These are phyloP conservation scores for Phytophthora colocasiae DNA, from an alignment of 352 stramenopile genomes.

Conservation along the genomic window DNA sequence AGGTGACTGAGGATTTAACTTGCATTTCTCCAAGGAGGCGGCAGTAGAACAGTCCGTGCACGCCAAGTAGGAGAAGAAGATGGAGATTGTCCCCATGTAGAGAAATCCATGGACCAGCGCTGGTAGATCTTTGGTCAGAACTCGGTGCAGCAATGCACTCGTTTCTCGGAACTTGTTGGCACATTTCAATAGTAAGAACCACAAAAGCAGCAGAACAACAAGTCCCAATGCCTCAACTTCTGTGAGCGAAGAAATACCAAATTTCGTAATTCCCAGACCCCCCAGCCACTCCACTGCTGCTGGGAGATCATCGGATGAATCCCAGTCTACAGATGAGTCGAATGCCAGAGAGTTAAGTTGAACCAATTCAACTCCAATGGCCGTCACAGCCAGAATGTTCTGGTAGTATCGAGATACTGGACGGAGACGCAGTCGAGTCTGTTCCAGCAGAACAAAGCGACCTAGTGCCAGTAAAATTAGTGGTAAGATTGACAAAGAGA, in stretches of 20 bases:
- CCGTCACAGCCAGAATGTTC: constrained; percentile 50
- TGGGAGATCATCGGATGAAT: constrained; percentile 52
- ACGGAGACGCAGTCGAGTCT: constrained; percentile 54
- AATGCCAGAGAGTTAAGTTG: constrained; percentile 72
- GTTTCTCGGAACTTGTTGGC: constrained; percentile 76
- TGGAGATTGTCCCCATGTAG: constrained; percentile 69
- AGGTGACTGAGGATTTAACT: not conserved
- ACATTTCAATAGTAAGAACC: constrained; percentile 70
- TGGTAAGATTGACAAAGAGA: too few species aligned
- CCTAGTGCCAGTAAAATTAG: constrained; percentile 26
- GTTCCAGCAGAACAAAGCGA: constrained; percentile 62
- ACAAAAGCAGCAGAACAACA: constrained; percentile 36
- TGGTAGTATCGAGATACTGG: constrained; percentile 59
- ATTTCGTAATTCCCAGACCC: constrained; percentile 26
- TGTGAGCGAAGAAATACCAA: constrained; percentile 18
- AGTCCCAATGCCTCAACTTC: constrained; percentile 40
- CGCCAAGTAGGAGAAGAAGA: constrained; percentile 65
- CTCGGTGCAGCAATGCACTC: constrained; percentile 52
- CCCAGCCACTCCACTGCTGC: constrained; percentile 51
- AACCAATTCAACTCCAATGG: constrained; percentile 58
- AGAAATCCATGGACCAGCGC: constrained; percentile 54
- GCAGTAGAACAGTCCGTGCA: constrained; percentile 49
- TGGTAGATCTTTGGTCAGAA: constrained; percentile 67
- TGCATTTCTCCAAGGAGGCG: constrained; percentile 9
- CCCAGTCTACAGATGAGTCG: constrained; percentile 61